A percentile compares a stretch with the other conserved stretches of the same genome.
phyloP scores from a whole-genome alignment of 31 red algal species.

The Bonnemaisonia californica region DNA sequence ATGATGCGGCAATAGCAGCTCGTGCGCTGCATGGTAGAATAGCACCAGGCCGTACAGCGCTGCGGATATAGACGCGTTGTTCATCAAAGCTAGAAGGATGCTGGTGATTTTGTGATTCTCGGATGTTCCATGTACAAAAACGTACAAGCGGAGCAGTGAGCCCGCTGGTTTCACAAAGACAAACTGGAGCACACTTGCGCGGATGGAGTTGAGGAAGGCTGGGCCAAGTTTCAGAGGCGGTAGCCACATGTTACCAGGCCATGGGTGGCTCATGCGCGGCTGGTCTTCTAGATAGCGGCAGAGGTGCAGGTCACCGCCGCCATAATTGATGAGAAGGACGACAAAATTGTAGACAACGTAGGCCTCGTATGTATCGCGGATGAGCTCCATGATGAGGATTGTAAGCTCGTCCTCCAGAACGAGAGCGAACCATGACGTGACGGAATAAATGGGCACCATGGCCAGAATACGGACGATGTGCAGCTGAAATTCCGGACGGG shows the following conservation, averaged over 20 bases:
- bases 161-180: slow-evolving; percentile 86
- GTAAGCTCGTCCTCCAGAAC: slow-evolving; percentile 46
- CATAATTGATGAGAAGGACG: slow-evolving; percentile 89
- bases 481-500: slow-evolving; percentile 84
- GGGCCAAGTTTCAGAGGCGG: slow-evolving; percentile 79
- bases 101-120: slow-evolving; percentile 18
- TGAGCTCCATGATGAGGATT: slow-evolving; percentile 71
- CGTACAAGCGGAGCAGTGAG: slow-evolving; percentile 47
- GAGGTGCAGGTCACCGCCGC: slow-evolving; percentile 83
- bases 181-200: slow-evolving; percentile 84
- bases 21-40: slow-evolving; percentile 86
- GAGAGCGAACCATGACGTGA: slow-evolving; percentile 79
- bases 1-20: slow-evolving; percentile 64
- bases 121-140: slow-evolving; percentile 17
- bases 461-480: slow-evolving; percentile 93
- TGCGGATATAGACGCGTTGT: slow-evolving; percentile 78
- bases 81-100: slow-evolving; percentile 24
- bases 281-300: slow-evolving; percentile 84
- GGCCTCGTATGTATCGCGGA: slow-evolving; percentile 96
- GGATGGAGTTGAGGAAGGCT: slow-evolving; percentile 77
- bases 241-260: slow-evolving; percentile 55
- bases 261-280: slow-evolving; percentile 87
- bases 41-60: slow-evolving; percentile 91
- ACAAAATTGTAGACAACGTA: slow-evolving; percentile 98
- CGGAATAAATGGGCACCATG: slow-evolving; percentile 97